Percentiles rank a stretch among this genome's conserved stretches.
These are phyloP conservation scores for Ustilago loliicola DNA, from an alignment of 1,284 basidiomycete genomes.

Conservation along the genomic window DNA sequence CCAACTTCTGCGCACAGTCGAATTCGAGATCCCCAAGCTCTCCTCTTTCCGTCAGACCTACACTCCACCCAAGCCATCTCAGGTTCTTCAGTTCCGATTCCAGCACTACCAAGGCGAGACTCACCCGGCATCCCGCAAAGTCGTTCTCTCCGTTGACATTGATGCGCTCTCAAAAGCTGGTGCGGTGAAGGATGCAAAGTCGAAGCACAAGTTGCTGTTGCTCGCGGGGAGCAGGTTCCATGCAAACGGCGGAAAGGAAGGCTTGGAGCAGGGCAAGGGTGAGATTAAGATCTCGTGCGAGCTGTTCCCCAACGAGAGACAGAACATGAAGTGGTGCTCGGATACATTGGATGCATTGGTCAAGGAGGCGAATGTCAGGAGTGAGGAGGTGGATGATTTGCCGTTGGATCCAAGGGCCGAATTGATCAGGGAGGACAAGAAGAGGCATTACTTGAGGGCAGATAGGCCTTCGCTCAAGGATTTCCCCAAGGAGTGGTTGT, in stretches of 20 bases:
- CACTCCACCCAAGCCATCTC: conserved; percentile 51
- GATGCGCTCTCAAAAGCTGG: conserved; percentile 55
- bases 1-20: conserved; percentile 55
- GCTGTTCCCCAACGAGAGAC: conserved; percentile 66
- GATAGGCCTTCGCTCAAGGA: conserved; percentile 61
- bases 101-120: conserved; percentile 71
- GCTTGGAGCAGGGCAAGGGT: conserved; percentile 27
- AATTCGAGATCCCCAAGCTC: conserved; percentile 67
- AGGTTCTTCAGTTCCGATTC: conserved; percentile 64
- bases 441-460: conserved; percentile 46
- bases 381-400: conserved; percentile 63
- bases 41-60: conserved; percentile 66
- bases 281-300: conserved; percentile 70
- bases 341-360: conserved; percentile 71
- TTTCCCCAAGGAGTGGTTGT: conserved; percentile 71
- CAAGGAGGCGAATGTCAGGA: conserved; percentile 64
- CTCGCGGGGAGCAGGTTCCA: conserved; percentile 68
- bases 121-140: conserved; percentile 70
- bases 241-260: conserved; percentile 14
- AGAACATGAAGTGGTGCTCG: conserved; percentile 72
- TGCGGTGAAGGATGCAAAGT: conserved; percentile 43
- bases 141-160: conserved; percentile 65
- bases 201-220: conserved; percentile 71
- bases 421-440: conserved; percentile 56
- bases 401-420: conserved; percentile 68